Percentiles rank a stretch among this genome's conserved stretches.
Evolutionary conservation across 164 flowering plant genomes (phyloP).

Genomic region (Umbilicus rupestris): DNA sequence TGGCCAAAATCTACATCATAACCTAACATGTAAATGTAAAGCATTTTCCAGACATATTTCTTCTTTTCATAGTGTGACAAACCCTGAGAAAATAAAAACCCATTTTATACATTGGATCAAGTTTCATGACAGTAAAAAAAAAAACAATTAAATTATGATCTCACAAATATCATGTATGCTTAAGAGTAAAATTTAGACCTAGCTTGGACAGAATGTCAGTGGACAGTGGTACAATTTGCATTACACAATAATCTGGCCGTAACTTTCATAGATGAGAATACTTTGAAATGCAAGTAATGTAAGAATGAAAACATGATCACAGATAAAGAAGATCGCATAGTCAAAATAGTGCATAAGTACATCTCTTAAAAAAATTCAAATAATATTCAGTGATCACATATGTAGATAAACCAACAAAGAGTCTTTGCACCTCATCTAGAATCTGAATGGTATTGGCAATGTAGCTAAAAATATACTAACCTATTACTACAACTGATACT

Average conservation of each 20-base stretch:
- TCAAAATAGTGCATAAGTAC: not conserved
- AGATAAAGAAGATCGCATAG: not conserved
- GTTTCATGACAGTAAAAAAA: not conserved
- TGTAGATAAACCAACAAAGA: not conserved
- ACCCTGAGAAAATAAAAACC: slow-evolving; percentile 41
- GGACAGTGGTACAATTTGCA: not conserved
- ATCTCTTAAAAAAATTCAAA: not conserved
- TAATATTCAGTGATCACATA: not conserved
- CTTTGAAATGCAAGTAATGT: not conserved
- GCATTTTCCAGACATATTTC: slow-evolving; percentile 99
- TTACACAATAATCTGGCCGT: not conserved
- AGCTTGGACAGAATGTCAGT: not conserved
- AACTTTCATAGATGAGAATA: not conserved
- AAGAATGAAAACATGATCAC: not conserved
- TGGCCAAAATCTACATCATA: slow-evolving; percentile 99
- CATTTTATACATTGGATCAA: not conserved
- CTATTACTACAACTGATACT: too few relatives aligned
- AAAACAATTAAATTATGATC: not conserved
- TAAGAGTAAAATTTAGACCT: not conserved
- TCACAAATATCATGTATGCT: not conserved
- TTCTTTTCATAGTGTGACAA: slow-evolving; percentile 88
- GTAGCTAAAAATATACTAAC: too few relatives aligned
- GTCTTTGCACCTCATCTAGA: not conserved
- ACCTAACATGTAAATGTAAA: slow-evolving; percentile 91
- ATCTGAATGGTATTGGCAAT: too few relatives aligned